Percentiles rank a stretch among this genome's conserved stretches.
Conservation (phyloP, 768 basidiomycete species). For the Termitomyces sp. region DNA sequence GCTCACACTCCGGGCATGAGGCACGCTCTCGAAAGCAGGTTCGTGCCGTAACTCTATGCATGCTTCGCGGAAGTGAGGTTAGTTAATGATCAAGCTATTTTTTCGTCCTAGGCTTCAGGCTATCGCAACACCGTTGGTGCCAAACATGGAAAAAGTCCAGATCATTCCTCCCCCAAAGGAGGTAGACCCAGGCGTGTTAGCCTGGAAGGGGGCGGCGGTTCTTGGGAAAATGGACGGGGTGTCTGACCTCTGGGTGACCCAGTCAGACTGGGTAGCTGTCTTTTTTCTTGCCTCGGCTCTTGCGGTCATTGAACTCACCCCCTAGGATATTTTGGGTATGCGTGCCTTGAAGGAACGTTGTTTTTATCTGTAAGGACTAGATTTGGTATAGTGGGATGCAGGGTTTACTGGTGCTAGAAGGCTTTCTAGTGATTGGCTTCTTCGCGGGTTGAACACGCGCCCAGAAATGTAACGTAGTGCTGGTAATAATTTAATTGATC, state of each 20-base stretch:
- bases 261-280: conserved; percentile 77
- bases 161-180: conserved; percentile 95
- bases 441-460: conserved; percentile 3
- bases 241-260: conserved; percentile 85
- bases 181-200: conserved; percentile 83
- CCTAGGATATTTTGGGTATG: conserved; percentile 74
- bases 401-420: conserved; percentile 10
- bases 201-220: conserved; percentile 94
- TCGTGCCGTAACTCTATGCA: conserved; percentile 15
- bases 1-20: conserved; percentile 79
- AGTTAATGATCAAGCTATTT: background rate
- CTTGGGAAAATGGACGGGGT: conserved; percentile 90
- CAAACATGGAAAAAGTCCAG: conserved; percentile 83
- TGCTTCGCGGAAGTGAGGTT: background rate
- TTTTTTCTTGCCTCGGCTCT: conserved; percentile 2
- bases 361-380: conserved; percentile 55
- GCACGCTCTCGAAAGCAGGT: conserved; percentile 88
- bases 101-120: conserved; percentile 58
- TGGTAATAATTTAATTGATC: conserved; percentile 5
- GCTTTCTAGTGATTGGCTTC: conserved; percentile 1
- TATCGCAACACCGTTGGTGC: conserved; percentile 78
- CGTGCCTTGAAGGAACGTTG: conserved; percentile 79
- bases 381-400: background rate
- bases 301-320: conserved; percentile 2
- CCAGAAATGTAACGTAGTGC: conserved; percentile 3